A percentile compares a stretch with the other conserved stretches of the same genome.
Conservation (phyloP, 148 eudicot genomes). For the Euryodendron excelsum region DNA sequence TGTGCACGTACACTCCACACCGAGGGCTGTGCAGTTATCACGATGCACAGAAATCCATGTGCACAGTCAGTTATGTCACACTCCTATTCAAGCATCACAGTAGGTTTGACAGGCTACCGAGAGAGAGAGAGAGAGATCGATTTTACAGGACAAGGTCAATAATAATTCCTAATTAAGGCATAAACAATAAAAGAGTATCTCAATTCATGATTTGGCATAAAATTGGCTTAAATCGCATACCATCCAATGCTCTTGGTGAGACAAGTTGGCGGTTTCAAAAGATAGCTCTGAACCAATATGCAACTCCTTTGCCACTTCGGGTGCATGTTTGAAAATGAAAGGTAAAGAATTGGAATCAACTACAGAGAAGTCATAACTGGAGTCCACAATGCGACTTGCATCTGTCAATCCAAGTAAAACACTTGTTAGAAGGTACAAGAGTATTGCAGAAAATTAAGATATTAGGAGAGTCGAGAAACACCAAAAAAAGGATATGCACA, state of each 20-base stretch:
- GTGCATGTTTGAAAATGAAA: constrained; percentile 87
- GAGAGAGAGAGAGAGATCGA: too few relatives aligned
- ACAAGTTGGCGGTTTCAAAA: constrained; percentile 37
- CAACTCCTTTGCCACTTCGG: constrained; percentile 60
- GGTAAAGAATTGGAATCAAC: constrained; percentile 81
- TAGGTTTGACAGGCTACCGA: too few relatives aligned
- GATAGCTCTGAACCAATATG: constrained; percentile 45
- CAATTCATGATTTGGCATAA: not conserved
- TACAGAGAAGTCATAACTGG: constrained; percentile 74
- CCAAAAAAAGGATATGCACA: not conserved
- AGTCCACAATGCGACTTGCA: constrained; percentile 47
- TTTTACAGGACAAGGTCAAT: not conserved
- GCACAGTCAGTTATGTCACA: too few relatives aligned
- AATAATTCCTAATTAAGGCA: not conserved
- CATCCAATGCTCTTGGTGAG: constrained; percentile 62
- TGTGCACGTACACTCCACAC: too few relatives aligned
- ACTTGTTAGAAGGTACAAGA: constrained; percentile 8
- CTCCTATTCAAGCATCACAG: too few relatives aligned
- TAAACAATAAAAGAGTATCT: constrained; percentile 10
- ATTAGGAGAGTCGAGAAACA: too few relatives aligned
- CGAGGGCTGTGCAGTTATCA: too few relatives aligned
- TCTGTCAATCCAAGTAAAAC: constrained; percentile 45
- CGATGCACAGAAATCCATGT: too few relatives aligned
- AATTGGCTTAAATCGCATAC: constrained; percentile 34
- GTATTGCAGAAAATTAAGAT: not conserved